Evolutionary conservation across 2,329 filamentous ascomycete genomes (phyloP), one percentile per base, ranked within the genome.

Genomic region (Elsinoe batatas): DNA sequence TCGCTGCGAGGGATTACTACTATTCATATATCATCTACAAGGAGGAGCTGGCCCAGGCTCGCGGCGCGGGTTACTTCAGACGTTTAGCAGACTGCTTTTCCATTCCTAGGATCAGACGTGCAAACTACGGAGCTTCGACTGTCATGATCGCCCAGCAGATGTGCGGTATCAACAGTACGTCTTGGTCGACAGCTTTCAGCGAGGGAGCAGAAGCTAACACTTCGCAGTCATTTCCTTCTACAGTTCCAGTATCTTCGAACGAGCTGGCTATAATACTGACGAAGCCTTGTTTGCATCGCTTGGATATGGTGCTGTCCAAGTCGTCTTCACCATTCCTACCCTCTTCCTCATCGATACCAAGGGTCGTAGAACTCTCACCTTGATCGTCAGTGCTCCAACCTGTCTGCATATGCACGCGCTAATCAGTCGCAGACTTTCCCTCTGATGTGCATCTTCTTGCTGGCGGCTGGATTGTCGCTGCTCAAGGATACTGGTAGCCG

Each of bases 271-370:
- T 51, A 57, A 56, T 5, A 56, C 59, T 2, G 62, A 62, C 5
- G 59, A 64, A 18, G 66, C 67, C 2, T 66, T 83, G n/a, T 68
- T 81, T 15, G 79, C 77, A 0, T 80, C 79, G 0, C 77, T 76
- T 62, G 80, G 80, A 0, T 82, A 81, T 58, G 81, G 81, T 2
- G 66, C 82, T 0, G 72, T 81, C 55, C 81, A 78, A 59, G 82
- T 81, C 59, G 43, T 81, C 47, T 82, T 82, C 60, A 79, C 79
- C 0, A 77, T 75, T 58, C 80, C 80, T 0, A 79, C 80, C 1
- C 68, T 83, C 35, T 82, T 74, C 73, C 79, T 78, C 2, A 71
- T 72, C 51, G 69, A 72, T 50, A 70, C 66, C 12, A 67, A 65
- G 17, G 67, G 67, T 13, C 60, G 67, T 17, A 62, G 66, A 8